A percentile compares a stretch with the other conserved stretches of the same genome.
Conservation (phyloP, 176 grass and related monocot genomes). For the Lolium rigidum region DNA sequence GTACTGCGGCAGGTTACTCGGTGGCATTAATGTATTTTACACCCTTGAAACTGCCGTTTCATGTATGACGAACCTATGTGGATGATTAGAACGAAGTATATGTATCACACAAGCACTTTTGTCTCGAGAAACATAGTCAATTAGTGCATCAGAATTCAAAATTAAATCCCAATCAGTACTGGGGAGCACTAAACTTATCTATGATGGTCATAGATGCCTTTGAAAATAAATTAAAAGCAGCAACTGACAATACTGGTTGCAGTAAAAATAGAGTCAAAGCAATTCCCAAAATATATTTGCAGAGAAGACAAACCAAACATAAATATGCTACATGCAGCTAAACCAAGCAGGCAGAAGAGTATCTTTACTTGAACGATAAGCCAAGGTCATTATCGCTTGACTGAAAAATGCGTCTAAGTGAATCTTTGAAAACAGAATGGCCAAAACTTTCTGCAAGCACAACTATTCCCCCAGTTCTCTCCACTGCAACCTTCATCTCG, state of each 20-base stretch:
- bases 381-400: conserved; percentile 80
- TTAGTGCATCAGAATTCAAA: background rate
- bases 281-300: conserved; percentile 4
- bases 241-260: background rate
- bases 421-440: conserved; percentile 94
- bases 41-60: conserved; percentile 5
- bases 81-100: background rate
- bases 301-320: background rate
- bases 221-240: background rate
- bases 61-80: background rate
- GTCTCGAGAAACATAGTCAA: conserved; percentile 10
- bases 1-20: conserved; percentile 6
- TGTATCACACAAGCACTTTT: conserved; percentile 14
- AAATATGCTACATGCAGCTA: conserved; percentile 21
- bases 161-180: background rate
- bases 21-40: conserved; percentile 8
- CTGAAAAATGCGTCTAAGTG: conserved; percentile 80
- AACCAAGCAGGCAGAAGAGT: conserved; percentile 17
- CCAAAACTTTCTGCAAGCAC: conserved; percentile 97
- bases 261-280: background rate
- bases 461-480: conserved; percentile 88
- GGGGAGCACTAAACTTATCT: background rate
- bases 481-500: conserved; percentile 97
- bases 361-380: conserved; percentile 92
- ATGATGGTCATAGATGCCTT: conserved; percentile 3